phyloP scores from a whole-genome alignment of 495 filamentous ascomycete species.

The Penicillium taxi region DNA sequence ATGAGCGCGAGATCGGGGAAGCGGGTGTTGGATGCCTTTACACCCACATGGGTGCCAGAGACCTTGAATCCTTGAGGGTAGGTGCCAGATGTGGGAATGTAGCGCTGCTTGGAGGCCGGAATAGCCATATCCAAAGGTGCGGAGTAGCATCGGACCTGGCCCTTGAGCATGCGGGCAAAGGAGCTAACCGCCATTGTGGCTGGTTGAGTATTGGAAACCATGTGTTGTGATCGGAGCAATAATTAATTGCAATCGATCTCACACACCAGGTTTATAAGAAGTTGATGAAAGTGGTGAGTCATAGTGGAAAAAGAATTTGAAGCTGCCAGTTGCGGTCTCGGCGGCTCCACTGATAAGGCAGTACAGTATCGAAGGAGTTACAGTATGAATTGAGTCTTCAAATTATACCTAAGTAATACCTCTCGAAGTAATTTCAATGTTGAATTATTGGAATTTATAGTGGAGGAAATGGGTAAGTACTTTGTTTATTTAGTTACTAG shows the following conservation, averaged over 20 bases:
- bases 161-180: conserved; percentile 35
- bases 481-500: too few relatives aligned
- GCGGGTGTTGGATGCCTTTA: conserved; percentile 83
- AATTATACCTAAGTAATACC: too few relatives aligned
- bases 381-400: too few relatives aligned
- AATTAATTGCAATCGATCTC: neutral
- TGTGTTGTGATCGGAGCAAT: too few relatives aligned
- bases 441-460: too few relatives aligned
- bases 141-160: conserved; percentile 50
- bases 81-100: conserved; percentile 74
- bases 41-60: conserved; percentile 82
- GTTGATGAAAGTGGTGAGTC: neutral
- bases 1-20: conserved; percentile 87
- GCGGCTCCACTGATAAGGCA: too few relatives aligned
- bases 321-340: too few relatives aligned
- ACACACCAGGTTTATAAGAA: too few relatives aligned
- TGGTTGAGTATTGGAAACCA: conserved; percentile 25
- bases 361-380: too few relatives aligned
- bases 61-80: conserved; percentile 89
- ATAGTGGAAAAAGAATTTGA: conserved; percentile 1
- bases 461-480: too few relatives aligned
- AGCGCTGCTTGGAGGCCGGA: conserved; percentile 72
- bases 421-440: too few relatives aligned
- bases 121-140: conserved; percentile 54
- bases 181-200: conserved; percentile 28